Conservation (phyloP, 1,139 yeast genomes). For the Saccharomyces pastorianus region DNA sequence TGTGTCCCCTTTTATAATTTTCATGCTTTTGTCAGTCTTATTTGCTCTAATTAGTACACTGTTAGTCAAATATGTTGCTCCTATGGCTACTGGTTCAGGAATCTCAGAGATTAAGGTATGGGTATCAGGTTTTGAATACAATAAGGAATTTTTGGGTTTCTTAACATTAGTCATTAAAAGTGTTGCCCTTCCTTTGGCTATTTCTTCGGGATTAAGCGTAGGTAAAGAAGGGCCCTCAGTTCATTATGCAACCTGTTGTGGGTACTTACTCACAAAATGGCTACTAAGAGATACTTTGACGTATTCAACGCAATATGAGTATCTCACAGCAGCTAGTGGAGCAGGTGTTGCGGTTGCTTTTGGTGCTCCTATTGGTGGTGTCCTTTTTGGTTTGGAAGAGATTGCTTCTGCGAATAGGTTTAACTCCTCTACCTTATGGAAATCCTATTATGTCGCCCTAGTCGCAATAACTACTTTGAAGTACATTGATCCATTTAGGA, state of each 20-base stretch:
- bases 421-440: slow-evolving; percentile 77
- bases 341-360: slow-evolving; percentile 93
- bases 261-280: slow-evolving; percentile 36
- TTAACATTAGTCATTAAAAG: slow-evolving; percentile 69
- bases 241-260: slow-evolving; percentile 72
- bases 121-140: slow-evolving; percentile 73
- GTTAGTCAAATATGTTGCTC: slow-evolving; percentile 66
- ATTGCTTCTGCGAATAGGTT: slow-evolving; percentile 39
- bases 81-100: slow-evolving; percentile 94
- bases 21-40: slow-evolving; percentile 48
- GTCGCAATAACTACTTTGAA: slow-evolving; percentile 78
- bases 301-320: slow-evolving; percentile 39
- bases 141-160: slow-evolving; percentile 70
- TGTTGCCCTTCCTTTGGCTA: slow-evolving; percentile 76
- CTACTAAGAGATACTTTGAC: slow-evolving; percentile 40
- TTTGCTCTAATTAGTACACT: slow-evolving; percentile 62
- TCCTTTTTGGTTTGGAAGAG: slow-evolving; percentile 69
- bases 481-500: slow-evolving; percentile 77
- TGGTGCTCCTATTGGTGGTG: slow-evolving; percentile 93
- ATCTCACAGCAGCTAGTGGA: slow-evolving; percentile 75
- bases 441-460: slow-evolving; percentile 82
- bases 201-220: slow-evolving; percentile 79
- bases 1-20: slow-evolving; percentile 49
- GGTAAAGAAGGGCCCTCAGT: slow-evolving; percentile 94
- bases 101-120: slow-evolving; percentile 94